These are phyloP conservation scores for Scheffersomyces titani DNA, from an alignment of 1,139 yeast species.

Conservation along the genomic window DNA sequence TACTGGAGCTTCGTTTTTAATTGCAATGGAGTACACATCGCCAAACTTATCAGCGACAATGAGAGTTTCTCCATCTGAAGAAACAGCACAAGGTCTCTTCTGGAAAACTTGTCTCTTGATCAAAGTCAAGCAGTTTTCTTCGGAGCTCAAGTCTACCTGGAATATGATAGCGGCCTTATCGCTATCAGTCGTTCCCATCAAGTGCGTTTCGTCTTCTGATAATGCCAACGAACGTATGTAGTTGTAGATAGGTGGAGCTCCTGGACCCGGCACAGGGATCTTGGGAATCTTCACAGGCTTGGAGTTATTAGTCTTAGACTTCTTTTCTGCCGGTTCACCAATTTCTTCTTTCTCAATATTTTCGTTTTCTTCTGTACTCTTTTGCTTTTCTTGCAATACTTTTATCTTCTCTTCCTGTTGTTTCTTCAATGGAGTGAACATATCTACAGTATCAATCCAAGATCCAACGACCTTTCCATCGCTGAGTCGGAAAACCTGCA, in stretches of 20 bases:
- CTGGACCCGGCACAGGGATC: slow-evolving; percentile 64
- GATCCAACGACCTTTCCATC: slow-evolving; percentile 42
- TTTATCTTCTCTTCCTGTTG: slow-evolving; percentile 46
- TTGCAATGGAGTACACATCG: slow-evolving; percentile 71
- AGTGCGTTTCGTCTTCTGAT: slow-evolving; percentile 51
- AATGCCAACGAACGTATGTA: slow-evolving; percentile 64
- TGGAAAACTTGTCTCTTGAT: slow-evolving; percentile 77
- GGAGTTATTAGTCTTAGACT: slow-evolving; percentile 24
- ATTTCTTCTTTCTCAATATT: slow-evolving; percentile 15
- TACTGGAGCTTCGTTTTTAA: slow-evolving; percentile 29
- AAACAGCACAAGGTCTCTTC: slow-evolving; percentile 84
- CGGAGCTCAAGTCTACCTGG: slow-evolving; percentile 30
- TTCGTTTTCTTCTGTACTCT: slow-evolving; percentile 25
- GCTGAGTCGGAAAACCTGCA: slow-evolving; percentile 48
- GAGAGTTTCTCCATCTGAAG: slow-evolving; percentile 59
- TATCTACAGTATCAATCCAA: slow-evolving; percentile 62
- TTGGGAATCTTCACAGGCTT: slow-evolving; percentile 46
- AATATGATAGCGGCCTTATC: slow-evolving; percentile 80
- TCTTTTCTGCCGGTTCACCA: slow-evolving; percentile 22
- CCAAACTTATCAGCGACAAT: slow-evolving; percentile 97
- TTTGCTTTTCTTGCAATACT: slow-evolving; percentile 3
- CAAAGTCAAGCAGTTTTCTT: slow-evolving; percentile 44
- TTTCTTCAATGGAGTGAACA: slow-evolving; percentile 38
- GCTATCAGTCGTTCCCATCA: slow-evolving; percentile 76
- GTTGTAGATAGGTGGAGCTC: slow-evolving; percentile 65